Evolutionary conservation across 2,329 filamentous ascomycete species (phyloP).

Genomic region (Trichoderma breve): DNA sequence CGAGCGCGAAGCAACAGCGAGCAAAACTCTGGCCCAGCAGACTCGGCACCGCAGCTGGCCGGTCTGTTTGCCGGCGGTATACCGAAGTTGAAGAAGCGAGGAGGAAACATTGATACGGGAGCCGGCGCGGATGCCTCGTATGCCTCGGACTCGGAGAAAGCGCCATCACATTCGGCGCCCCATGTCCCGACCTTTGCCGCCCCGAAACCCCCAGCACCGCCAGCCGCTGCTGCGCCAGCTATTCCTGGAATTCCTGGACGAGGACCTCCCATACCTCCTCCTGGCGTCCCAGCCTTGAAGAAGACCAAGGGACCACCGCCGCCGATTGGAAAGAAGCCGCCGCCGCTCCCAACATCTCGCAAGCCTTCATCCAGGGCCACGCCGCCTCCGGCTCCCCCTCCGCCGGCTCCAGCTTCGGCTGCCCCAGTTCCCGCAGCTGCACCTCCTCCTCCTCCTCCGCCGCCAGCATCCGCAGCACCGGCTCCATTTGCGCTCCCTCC

Average conservation of each 20-base stretch:
- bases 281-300: slow-evolving; percentile 49
- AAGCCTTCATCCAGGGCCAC: slow-evolving; percentile 49
- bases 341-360: slow-evolving; percentile 59
- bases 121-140: slow-evolving; percentile 63
- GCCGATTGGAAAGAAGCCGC: slow-evolving; percentile 73
- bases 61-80: slow-evolving; percentile 92
- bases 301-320: slow-evolving; percentile 66
- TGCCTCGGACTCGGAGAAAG: slow-evolving; percentile 68
- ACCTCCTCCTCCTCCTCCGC: slow-evolving; percentile 41
- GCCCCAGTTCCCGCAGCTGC: slow-evolving; percentile 46
- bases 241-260: slow-evolving; percentile 58
- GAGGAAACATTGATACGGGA: slow-evolving; percentile 74
- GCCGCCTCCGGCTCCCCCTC: slow-evolving; percentile 34
- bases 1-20: slow-evolving; percentile 84
- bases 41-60: slow-evolving; percentile 73
- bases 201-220: slow-evolving; percentile 49
- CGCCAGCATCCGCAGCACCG: slow-evolving; percentile 39
- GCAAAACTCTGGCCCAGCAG: slow-evolving; percentile 51
- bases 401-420: slow-evolving; percentile 44
- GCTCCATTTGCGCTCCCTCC: slow-evolving; percentile 36
- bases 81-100: slow-evolving; percentile 87
- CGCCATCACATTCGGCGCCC: slow-evolving; percentile 28
- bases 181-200: slow-evolving; percentile 53
- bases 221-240: slow-evolving; percentile 49
- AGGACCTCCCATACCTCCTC: slow-evolving; percentile 38